Base-by-base conservation (phyloP, 768 basidiomycete species). In the Russula vinacea region DNA sequence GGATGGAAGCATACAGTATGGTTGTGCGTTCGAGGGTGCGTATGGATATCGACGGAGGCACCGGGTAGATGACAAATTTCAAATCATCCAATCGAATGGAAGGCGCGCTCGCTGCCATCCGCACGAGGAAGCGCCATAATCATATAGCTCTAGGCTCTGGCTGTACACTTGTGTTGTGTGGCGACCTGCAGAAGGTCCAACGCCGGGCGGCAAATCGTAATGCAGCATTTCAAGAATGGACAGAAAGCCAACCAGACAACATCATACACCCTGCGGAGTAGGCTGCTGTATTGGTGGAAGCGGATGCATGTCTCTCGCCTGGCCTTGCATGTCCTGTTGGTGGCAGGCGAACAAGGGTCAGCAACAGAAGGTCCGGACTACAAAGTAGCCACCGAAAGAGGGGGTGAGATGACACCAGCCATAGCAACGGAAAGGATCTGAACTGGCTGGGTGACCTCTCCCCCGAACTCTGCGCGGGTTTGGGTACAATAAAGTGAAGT, bases 231-330 rank as follows among this genome's bases (percentile, higher is more conserved):
- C 55, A 35, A 65, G 54, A 57, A 47, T 2, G 60, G 49, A 56
- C 29, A 51, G 35, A 45, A 17, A 37, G 22, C 22, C 26, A 33
- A 39, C 59, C 39, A 11, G 29, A 47, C 32, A 45, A 45, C 5
- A 51, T 68, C 32, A 68, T 26, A 68, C 68, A 17, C 69, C 68
- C 62, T 69, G 69, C 10, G 64, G 69, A 29, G 69, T 70, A 40
- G 62, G 68, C 54, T 70, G 68, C 32, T 67, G 69, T 60, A 65
- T 61, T 52, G 67, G 68, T 6, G 57, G 56, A 42, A 56, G 62
- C 17, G 66, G 66, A 13, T 68, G 68, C 33, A 68, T 62, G 29
- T 69, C 68, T 35, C 68, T 60, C 58, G 62, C 68, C 39, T 69
- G 68, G 19, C 68, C 68, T 51, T 69, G 68, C 39, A 67, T 39